Percentiles rank a stretch among this genome's conserved stretches.
phyloP scores from a whole-genome alignment of 2,329 filamentous ascomycete species.

The Apiospora saccharicola region DNA sequence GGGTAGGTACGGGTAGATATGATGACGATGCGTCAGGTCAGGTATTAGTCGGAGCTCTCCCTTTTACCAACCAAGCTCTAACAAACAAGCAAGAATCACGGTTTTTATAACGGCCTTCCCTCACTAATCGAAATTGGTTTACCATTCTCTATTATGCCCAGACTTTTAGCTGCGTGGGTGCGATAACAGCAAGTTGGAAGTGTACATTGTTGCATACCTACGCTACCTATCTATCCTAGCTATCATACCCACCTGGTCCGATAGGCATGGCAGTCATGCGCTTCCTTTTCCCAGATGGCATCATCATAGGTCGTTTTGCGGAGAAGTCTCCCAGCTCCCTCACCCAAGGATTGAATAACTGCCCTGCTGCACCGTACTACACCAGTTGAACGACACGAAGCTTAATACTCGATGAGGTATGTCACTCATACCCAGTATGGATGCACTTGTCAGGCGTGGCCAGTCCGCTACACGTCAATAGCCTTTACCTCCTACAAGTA shows the following conservation, averaged over 20 bases:
- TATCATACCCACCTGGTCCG: slow-evolving; percentile 14
- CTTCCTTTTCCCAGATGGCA: slow-evolving; percentile 11
- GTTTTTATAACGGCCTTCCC: background rate
- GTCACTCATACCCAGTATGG: background rate
- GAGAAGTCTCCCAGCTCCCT: background rate
- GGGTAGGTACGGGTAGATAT: background rate
- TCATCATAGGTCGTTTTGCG: slow-evolving; percentile 3
- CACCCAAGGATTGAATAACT: background rate
- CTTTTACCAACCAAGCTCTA: background rate
- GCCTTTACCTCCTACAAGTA: background rate
- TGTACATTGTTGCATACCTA: background rate
- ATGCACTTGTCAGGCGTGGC: background rate
- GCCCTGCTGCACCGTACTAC: background rate
- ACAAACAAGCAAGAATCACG: background rate
- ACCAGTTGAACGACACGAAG: background rate
- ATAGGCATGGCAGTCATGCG: background rate
- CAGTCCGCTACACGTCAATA: background rate
- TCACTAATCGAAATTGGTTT: background rate
- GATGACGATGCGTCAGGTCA: background rate
- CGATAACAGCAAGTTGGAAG: background rate
- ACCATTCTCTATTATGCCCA: background rate
- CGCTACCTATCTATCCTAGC: background rate
- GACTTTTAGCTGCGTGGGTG: background rate
- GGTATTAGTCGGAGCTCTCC: background rate
- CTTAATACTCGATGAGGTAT: background rate